Base-by-base conservation (phyloP, 2,329 filamentous ascomycete species). In the Claviceps monticola region DNA sequence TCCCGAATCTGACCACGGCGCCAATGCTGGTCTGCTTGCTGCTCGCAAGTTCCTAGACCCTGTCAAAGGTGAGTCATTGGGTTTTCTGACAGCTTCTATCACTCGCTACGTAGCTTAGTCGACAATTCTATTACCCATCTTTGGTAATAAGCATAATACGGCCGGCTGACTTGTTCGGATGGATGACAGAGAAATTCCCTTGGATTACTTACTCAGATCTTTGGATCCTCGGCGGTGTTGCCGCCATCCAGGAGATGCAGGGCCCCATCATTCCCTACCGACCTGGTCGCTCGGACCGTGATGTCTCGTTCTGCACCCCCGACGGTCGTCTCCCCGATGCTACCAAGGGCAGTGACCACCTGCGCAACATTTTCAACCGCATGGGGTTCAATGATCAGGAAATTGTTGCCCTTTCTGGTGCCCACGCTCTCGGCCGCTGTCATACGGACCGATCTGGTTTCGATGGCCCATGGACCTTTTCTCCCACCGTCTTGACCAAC, bases 351-450 rank as follows among this genome's bases (percentile, higher is more conserved):
- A 74, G 82, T 56, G 79, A 82, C 64, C 91, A 97, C 72, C 79
- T 97, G 61, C 85, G 93, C 63, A 80, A 80, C 72, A 91, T 97
- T 74, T 98, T 97, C 72, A 80, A 83, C 69, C 88, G 91, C 66
- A 97, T 97, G 91, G 91, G 91, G 59, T 97, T 96, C 78, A 85
- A 93, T 69, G 91, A 98, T 72, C 86, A 86, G 64, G 90, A 96
- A 71, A 97, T 97, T 65, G 91, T 96, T 46, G 93, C 91, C 34
- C 79, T 97, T 50, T 76, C 78, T 23, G 89, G 89, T 59, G 89
- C 86, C 48, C 89, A 95, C 73, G 86, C 88, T 50, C 79, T 95
- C 39, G 90, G 90, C 56, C 87, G 90, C 59, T 94, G 86, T 74
- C 93, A 97, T 76, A 76, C 82, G 8, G 85, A 93, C 71, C 88